Evolutionary conservation across 2,329 filamentous ascomycete species (phyloP).

Genomic region (Sclerotinia glacialis): DNA sequence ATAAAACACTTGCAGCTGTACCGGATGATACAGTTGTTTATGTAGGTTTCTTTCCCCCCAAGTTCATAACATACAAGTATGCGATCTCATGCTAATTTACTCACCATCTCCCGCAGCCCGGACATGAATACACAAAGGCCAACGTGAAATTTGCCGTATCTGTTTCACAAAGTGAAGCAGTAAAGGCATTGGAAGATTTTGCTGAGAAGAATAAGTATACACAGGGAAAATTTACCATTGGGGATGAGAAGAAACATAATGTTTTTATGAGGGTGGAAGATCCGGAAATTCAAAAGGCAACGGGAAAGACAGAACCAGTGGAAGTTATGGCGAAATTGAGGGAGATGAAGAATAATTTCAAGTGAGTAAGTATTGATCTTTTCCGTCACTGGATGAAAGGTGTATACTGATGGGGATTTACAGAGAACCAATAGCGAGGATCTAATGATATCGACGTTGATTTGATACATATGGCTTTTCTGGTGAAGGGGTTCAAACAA

Average conservation of each 20-base stretch:
- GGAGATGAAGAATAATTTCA: constrained; percentile 76
- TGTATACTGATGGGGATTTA: not conserved
- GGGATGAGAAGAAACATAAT: constrained; percentile 96
- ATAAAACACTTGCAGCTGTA: constrained; percentile 74
- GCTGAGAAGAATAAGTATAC: constrained; percentile 80
- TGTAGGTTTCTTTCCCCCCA: constrained; percentile 49
- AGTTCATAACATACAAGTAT: not conserved
- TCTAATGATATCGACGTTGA: not conserved
- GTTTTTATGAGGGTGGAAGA: constrained; percentile 95
- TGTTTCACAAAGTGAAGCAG: constrained; percentile 69
- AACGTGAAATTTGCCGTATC: constrained; percentile 87
- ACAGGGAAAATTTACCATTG: constrained; percentile 94
- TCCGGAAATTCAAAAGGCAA: constrained; percentile 77
- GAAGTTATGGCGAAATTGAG: constrained; percentile 82
- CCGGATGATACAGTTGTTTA: constrained; percentile 92
- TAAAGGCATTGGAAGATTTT: constrained; percentile 75
- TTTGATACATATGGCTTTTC: not conserved
- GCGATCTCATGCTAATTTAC: constrained; percentile 23
- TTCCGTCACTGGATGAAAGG: not conserved
- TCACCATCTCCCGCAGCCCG: constrained; percentile 56
- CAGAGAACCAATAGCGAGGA: not conserved
- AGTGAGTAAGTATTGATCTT: constrained; percentile 32
- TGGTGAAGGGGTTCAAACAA: no score
- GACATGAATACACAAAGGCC: constrained; percentile 96
- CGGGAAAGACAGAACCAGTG: constrained; percentile 74